These are phyloP conservation scores for Trametes sp. DNA, from an alignment of 1,284 basidiomycete genomes.

Conservation along the genomic window DNA sequence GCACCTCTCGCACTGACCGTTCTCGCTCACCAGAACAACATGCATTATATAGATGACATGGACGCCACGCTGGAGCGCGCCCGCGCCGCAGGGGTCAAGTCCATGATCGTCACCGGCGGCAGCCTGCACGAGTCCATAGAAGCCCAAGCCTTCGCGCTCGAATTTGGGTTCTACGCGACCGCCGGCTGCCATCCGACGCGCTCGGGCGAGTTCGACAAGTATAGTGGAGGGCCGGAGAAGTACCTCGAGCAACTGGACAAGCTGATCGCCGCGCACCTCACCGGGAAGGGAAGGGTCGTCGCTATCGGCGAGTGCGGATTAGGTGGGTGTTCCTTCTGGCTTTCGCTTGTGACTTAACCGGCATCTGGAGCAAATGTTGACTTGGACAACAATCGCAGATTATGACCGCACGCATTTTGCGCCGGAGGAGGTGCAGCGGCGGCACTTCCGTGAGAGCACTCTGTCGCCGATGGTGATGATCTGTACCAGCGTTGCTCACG, in stretches of 20 bases:
- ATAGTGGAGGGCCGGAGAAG: constrained; percentile 63
- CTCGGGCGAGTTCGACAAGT: constrained; percentile 76
- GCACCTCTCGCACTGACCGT: not conserved
- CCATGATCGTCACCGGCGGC: constrained; percentile 87
- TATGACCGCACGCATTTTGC: constrained; percentile 87
- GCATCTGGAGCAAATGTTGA: too few species aligned
- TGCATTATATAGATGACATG: constrained; percentile 65
- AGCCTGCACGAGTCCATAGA: constrained; percentile 72
- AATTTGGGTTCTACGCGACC: constrained; percentile 75
- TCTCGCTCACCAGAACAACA: not conserved
- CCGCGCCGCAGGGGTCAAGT: constrained; percentile 68
- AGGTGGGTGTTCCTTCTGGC: too few species aligned
- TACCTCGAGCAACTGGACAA: constrained; percentile 72
- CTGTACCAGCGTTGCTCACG: not conserved
- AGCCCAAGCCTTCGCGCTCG: constrained; percentile 68
- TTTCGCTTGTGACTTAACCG: too few species aligned
- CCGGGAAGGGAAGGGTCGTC: constrained; percentile 67
- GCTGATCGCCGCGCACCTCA: constrained; percentile 62
- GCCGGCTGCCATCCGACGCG: constrained; percentile 90
- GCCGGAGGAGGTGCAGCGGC: constrained; percentile 66
- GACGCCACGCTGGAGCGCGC: constrained; percentile 68
- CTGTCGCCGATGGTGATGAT: not conserved
- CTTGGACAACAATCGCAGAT: constrained; percentile 53
- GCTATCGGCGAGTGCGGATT: constrained; percentile 90
- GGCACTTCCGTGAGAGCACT: constrained; percentile 64